A percentile compares a stretch with the other conserved stretches of the same genome.
These are phyloP conservation scores for Ustilago shanxiensis DNA, from an alignment of 1,284 basidiomycete genomes.

Conservation along the genomic window DNA sequence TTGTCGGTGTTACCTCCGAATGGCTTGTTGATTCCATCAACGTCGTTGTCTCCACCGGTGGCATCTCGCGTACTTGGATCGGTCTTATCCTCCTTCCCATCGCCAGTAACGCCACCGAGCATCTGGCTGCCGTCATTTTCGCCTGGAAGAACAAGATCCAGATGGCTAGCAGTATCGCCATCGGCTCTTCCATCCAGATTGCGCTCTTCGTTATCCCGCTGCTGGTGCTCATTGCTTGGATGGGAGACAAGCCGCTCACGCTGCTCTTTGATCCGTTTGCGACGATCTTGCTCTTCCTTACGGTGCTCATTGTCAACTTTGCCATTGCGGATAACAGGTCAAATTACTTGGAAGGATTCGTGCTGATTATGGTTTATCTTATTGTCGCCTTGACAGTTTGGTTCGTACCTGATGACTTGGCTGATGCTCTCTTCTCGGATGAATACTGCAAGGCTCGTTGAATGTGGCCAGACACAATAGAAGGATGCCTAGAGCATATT, in stretches of 20 bases:
- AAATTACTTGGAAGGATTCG: conserved; percentile 62
- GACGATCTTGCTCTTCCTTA: conserved; percentile 60
- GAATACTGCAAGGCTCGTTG: conserved; percentile 24
- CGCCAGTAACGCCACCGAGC: conserved; percentile 61
- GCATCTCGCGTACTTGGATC: conserved; percentile 56
- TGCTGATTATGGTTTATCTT: conserved; percentile 60
- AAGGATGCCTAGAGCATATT: neutral
- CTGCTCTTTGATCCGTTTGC: conserved; percentile 64
- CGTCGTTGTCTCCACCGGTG: conserved; percentile 47
- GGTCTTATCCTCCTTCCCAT: conserved; percentile 61
- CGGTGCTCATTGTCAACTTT: conserved; percentile 59
- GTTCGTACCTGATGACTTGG: conserved; percentile 50
- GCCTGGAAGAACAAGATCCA: conserved; percentile 65
- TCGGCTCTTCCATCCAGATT: conserved; percentile 64
- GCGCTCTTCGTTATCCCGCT: conserved; percentile 63
- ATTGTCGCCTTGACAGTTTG: conserved; percentile 56
- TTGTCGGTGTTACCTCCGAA: conserved; percentile 64
- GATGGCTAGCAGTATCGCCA: conserved; percentile 58
- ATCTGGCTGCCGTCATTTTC: conserved; percentile 59
- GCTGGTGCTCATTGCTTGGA: conserved; percentile 64
- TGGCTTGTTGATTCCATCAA: conserved; percentile 63
- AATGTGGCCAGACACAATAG: neutral
- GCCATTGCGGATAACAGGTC: conserved; percentile 58
- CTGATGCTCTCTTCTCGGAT: conserved; percentile 45
- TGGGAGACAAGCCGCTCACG: conserved; percentile 56